phyloP scores from a whole-genome alignment of 257 asterid genomes.

The Nicotiana tomentosiformis region DNA sequence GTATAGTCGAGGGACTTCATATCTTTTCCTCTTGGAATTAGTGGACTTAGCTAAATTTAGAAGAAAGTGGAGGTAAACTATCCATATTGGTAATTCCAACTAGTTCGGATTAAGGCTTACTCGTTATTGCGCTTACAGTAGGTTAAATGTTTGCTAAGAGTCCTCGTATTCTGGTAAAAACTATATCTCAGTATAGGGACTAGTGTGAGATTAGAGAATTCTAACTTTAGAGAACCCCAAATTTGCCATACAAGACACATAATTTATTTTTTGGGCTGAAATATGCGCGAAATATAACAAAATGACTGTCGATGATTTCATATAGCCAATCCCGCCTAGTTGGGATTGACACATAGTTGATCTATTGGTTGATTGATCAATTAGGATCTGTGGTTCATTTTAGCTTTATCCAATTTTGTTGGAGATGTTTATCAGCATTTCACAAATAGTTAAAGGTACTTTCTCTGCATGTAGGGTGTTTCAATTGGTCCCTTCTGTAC shows the following conservation, averaged over 20 bases:
- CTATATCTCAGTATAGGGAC: background rate
- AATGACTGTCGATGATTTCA: background rate
- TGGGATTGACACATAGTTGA: background rate
- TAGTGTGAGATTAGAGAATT: background rate
- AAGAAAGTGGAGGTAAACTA: too few species aligned
- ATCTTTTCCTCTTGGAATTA: too few species aligned
- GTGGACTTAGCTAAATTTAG: too few species aligned
- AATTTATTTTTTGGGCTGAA: background rate
- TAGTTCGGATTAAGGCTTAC: background rate
- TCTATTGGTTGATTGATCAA: background rate
- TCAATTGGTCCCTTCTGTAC: constrained; percentile 89
- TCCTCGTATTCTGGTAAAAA: background rate
- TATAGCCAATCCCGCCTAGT: background rate
- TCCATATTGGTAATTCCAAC: background rate
- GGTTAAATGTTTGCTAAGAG: background rate
- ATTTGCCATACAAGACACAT: background rate
- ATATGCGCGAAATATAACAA: background rate
- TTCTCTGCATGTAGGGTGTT: constrained; percentile 56
- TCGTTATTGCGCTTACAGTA: background rate
- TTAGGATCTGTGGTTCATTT: background rate
- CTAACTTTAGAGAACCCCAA: too few species aligned
- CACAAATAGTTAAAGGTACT: too few species aligned
- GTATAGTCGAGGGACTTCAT: background rate
- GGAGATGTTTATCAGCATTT: too few species aligned
- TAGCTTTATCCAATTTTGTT: background rate